Base-by-base conservation (phyloP, 179 eudicot genomes). In the Heliamphora pulchella region DNA sequence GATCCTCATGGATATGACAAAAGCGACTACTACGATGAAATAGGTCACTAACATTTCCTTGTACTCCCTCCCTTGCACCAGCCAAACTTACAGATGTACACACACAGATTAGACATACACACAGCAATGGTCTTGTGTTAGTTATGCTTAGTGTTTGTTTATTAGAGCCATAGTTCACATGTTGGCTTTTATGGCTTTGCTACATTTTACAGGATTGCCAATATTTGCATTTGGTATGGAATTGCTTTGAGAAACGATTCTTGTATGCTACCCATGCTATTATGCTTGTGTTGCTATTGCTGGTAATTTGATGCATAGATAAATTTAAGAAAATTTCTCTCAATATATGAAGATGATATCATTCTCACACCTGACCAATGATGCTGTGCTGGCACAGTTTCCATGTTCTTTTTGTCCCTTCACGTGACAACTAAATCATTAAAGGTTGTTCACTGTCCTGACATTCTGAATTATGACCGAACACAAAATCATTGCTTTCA, bases 1-100 rank as follows among this genome's bases (percentile, higher is more conserved):
- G 97, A 91, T 81, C 98, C 99, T 22, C 98, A 92, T 87, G 99
- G 97, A 85, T 94, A 94, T 81, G 97, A 92, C 80, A 81, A 83
- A 86, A 91, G 93, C 48, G 98, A 94, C 87, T 96, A 80, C 87
- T 91, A 83, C 81, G 97, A 94, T 83, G 98, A 87, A 83, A 85
- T 96, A 90, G 99, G 99, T 96, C 13, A 74, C 54, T 83, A 57
- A 69, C 51, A 13, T 6, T 82, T 69, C 50, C 51, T 59, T 55
- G 22, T 71, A 14, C 50, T 78, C 50, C 5, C 48, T 8, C 50
- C 58, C 17, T 11, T 18, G 9, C 11, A 55, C 14, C 10, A 55
- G 59, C 59, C 51, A 3, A 5, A 5, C 9, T 51, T 51, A 6
- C 55, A 8, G 8, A 48, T 48, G 57, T 9, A 10, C 41, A 71